Evolutionary conservation across 1,284 basidiomycete genomes (phyloP).

Genomic region (Earliella scabrosa): DNA sequence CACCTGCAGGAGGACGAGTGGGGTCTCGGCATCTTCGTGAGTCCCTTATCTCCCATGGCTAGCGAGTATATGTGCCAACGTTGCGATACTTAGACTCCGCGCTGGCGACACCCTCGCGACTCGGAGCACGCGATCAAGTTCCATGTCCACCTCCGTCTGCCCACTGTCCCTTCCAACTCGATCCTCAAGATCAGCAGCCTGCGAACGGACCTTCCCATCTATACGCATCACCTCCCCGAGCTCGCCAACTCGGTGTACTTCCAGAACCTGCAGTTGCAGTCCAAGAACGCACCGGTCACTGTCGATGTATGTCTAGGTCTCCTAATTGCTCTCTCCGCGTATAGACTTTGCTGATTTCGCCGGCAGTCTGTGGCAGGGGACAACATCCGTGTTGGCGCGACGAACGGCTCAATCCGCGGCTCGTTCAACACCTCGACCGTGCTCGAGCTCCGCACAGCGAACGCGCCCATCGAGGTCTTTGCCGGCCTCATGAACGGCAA

Average conservation of each 20-base stretch:
- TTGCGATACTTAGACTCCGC: constrained; percentile 17
- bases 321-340: not conserved
- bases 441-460: constrained; percentile 43
- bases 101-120: constrained; percentile 5
- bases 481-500: not conserved
- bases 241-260: constrained; percentile 26
- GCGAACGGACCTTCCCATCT: constrained; percentile 27
- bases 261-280: constrained; percentile 14
- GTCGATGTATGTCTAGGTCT: constrained; percentile 16
- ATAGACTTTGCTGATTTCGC: not conserved
- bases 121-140: constrained; percentile 17
- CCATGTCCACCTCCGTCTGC: constrained; percentile 28
- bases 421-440: constrained; percentile 40
- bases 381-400: constrained; percentile 17
- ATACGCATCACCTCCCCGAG: constrained; percentile 27
- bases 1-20: constrained; percentile 23
- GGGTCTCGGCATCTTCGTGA: constrained; percentile 37
- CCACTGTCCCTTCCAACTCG: constrained; percentile 8
- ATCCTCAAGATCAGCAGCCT: constrained; percentile 23
- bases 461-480: constrained; percentile 29
- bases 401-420: constrained; percentile 46
- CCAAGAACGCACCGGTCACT: constrained; percentile 20
- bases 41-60: no score
- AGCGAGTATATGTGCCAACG: not conserved
- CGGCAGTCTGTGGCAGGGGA: constrained; percentile 13